Conservation (phyloP, 805 yeast species). For the Candida nonsorbophila region DNA sequence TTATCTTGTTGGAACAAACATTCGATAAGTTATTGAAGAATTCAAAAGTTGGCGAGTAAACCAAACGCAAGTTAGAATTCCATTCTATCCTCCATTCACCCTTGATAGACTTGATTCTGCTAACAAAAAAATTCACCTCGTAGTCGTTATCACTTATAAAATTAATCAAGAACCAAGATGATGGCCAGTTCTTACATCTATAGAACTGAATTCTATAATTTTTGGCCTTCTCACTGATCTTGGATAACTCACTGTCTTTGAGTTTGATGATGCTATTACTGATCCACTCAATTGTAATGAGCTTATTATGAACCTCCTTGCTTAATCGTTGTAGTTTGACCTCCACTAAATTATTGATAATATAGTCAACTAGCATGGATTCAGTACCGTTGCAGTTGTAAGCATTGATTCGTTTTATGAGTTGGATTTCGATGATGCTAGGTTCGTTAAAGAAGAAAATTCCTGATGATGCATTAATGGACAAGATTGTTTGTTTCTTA, state of each 20-base stretch:
- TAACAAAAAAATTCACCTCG: conserved; percentile 47
- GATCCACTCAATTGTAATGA: conserved; percentile 67
- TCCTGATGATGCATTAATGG: conserved; percentile 38
- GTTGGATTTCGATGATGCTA: conserved; percentile 26
- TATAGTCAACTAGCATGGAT: conserved; percentile 21
- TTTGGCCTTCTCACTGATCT: conserved; percentile 18
- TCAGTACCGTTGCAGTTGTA: conserved; percentile 20
- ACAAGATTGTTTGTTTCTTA: conserved; percentile 25
- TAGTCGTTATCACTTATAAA: conserved; percentile 30
- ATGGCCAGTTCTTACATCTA: conserved; percentile 50
- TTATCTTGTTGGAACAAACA: conserved; percentile 41
- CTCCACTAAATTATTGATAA: conserved; percentile 33
- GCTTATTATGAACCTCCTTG: conserved; percentile 48
- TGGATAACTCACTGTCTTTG: conserved; percentile 40
- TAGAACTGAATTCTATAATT: conserved; percentile 29
- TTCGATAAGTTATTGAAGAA: conserved; percentile 37
- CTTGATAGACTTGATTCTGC: conserved; percentile 41
- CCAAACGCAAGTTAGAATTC: conserved; percentile 17
- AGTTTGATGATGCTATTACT: conserved; percentile 50
- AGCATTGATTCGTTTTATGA: conserved; percentile 26
- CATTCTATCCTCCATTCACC: conserved; percentile 56
- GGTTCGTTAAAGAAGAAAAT: conserved; percentile 37
- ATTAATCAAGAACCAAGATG: conserved; percentile 48
- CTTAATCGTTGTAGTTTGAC: conserved; percentile 46
- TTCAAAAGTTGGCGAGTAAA: conserved; percentile 11